Conservation (phyloP, 768 basidiomycete genomes). For the Trametes coccinea region DNA sequence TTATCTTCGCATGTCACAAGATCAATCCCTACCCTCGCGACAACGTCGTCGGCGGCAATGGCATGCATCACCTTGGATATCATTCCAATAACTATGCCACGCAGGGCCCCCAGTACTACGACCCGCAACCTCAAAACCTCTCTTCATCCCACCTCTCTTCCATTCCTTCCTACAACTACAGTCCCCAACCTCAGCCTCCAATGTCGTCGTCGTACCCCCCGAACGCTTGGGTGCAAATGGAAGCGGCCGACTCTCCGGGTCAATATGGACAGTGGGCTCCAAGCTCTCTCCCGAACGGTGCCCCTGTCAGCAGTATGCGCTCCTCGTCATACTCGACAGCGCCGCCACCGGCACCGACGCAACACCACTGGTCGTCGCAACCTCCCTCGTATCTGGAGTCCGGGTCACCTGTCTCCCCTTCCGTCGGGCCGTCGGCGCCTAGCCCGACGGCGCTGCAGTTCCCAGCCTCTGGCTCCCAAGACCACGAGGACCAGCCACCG, state of each 20-base stretch:
- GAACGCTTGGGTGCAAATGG: conserved; percentile 19
- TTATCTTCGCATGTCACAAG: conserved; percentile 76
- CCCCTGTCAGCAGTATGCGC: conserved; percentile 31
- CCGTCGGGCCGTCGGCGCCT: conserved; percentile 26
- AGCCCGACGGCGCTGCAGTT: conserved; percentile 18
- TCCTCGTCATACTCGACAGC: conserved; percentile 29
- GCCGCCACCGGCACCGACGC: conserved; percentile 31
- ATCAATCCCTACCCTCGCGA: conserved; percentile 42
- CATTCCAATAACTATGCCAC: conserved; percentile 29
- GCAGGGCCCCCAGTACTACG: conserved; percentile 30
- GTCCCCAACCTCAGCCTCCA: conserved; percentile 16
- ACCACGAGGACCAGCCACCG: conserved; percentile 25
- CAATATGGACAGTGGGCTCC: conserved; percentile 20
- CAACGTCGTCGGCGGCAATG: conserved; percentile 23
- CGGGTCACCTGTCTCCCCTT: conserved; percentile 25
- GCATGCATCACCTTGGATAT: conserved; percentile 25
- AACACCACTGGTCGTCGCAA: conserved; percentile 46
- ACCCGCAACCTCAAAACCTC: conserved; percentile 31
- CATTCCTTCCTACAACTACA: conserved; percentile 25
- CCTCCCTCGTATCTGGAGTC: conserved; percentile 41
- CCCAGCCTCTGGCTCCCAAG: conserved; percentile 12
- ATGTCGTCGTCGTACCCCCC: conserved; percentile 22
- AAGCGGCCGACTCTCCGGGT: conserved; percentile 1
- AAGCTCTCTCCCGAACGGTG: conserved; percentile 20
- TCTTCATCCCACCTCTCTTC: conserved; percentile 26